Evolutionary conservation across 2,329 filamentous ascomycete genomes (phyloP).

Genomic region (Fusarium nelsonii): DNA sequence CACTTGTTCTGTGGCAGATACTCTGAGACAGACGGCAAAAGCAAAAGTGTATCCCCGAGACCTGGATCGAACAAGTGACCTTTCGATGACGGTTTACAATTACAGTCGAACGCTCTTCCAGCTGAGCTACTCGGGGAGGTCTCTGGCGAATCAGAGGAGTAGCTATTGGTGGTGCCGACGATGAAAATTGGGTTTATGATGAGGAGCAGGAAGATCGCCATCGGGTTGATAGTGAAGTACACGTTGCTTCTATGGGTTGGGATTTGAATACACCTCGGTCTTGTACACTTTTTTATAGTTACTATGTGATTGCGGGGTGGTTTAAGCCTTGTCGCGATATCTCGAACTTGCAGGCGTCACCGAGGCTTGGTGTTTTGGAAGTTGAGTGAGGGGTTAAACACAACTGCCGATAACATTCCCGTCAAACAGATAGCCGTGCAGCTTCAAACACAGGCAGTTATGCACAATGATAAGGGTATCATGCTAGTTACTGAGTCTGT

Average conservation of each 20-base stretch:
- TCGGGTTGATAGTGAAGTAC: background rate
- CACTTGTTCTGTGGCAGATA: too few relatives aligned
- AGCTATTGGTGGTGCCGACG: conserved; percentile 8
- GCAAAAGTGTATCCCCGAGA: conserved; percentile 44
- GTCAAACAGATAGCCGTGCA: too few relatives aligned
- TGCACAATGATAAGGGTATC: background rate
- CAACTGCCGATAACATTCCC: too few relatives aligned
- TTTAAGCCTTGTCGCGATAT: too few relatives aligned
- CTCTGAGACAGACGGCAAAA: background rate
- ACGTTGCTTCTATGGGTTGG: too few relatives aligned
- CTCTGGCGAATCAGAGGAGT: conserved; percentile 26
- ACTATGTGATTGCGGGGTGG: too few relatives aligned
- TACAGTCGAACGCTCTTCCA: conserved; percentile 49
- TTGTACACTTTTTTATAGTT: too few relatives aligned
- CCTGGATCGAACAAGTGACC: conserved; percentile 49
- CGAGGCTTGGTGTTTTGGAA: background rate
- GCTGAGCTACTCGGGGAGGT: conserved; percentile 47
- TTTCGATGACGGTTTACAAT: conserved; percentile 40
- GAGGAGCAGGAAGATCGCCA: too few relatives aligned
- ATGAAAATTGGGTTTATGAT: too few relatives aligned
- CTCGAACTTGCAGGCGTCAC: too few relatives aligned
- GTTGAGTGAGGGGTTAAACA: background rate
- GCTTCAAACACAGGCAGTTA: background rate
- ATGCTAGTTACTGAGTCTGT: background rate
- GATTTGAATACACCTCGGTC: too few relatives aligned